Evolutionary conservation across 2,329 filamentous ascomycete genomes (phyloP).

Genomic region (Cercospora zeae-maydis): DNA sequence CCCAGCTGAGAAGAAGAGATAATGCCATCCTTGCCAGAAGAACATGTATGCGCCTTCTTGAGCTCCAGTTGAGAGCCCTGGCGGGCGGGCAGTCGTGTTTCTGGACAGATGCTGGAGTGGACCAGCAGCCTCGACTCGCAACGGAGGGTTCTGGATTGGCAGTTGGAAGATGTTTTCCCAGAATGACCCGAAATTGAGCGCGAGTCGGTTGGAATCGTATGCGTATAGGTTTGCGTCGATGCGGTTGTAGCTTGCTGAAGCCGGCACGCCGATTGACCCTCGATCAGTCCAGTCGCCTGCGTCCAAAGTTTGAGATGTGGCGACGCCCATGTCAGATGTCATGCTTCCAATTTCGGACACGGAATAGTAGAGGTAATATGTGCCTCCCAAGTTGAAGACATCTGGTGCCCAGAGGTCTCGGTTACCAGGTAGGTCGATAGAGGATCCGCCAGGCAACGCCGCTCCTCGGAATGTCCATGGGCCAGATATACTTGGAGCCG

Average conservation of each 20-base stretch:
- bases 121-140: slow-evolving; percentile 27
- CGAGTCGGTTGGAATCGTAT: slow-evolving; percentile 6
- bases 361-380: slow-evolving; percentile 63
- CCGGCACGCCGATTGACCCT: slow-evolving; percentile 55
- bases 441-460: slow-evolving; percentile 46
- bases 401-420: slow-evolving; percentile 57
- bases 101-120: slow-evolving; percentile 51
- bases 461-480: slow-evolving; percentile 50
- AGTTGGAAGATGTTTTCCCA: slow-evolving; percentile 64
- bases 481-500: slow-evolving; percentile 45
- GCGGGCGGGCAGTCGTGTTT: slow-evolving; percentile 44
- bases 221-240: slow-evolving; percentile 46
- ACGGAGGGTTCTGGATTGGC: slow-evolving; percentile 39
- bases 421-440: slow-evolving; percentile 47
- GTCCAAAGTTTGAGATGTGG: slow-evolving; percentile 49
- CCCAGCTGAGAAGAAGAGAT: slow-evolving; percentile 48
- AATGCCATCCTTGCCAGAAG: slow-evolving; percentile 56
- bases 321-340: slow-evolving; percentile 60
- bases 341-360: slow-evolving; percentile 60
- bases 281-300: slow-evolving; percentile 58
- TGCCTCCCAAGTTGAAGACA: slow-evolving; percentile 52
- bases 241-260: slow-evolving; percentile 41
- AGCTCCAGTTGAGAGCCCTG: slow-evolving; percentile 41
- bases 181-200: slow-evolving; percentile 59
- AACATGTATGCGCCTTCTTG: slow-evolving; percentile 58